Evolutionary conservation across 352 stramenopile species (phyloP).

Genomic region (Phytophthora sojae): DNA sequence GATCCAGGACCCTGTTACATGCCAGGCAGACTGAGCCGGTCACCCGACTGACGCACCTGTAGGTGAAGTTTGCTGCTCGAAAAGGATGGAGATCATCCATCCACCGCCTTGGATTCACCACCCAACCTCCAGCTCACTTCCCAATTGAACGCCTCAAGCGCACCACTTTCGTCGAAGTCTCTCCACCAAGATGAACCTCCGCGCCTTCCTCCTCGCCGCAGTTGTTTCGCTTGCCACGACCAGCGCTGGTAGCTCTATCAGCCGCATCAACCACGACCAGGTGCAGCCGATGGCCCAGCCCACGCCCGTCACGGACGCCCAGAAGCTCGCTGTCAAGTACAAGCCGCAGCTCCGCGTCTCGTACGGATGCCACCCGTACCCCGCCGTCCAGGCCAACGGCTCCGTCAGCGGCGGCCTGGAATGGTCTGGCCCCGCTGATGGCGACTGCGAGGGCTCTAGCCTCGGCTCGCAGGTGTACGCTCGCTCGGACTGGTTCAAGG

Average conservation of each 20-base stretch:
- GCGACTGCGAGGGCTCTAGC: conserved; percentile 30
- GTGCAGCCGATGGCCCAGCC: conserved; percentile 21
- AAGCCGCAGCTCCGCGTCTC: conserved; percentile 33
- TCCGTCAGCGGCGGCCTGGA: conserved; percentile 41
- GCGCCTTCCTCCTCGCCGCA: conserved; percentile 20
- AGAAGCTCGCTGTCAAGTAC: conserved; percentile 24
- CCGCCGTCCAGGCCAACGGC: conserved; percentile 35
- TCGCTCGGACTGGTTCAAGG: conserved; percentile 30
- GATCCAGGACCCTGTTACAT: conserved; percentile 3
- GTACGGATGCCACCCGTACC: conserved; percentile 46
- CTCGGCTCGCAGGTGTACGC: conserved; percentile 39
- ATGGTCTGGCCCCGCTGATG: conserved; percentile 30
- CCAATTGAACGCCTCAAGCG: conserved; percentile 3
- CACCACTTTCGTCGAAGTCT: conserved; percentile 8
- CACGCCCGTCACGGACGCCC: conserved; percentile 7
- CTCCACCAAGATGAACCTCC: conserved; percentile 17
- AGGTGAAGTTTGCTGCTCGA: conserved; percentile 3
- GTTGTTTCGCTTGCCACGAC: conserved; percentile 11
- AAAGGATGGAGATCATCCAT: neutral
- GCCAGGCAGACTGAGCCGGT: neutral
- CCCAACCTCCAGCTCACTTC: conserved; percentile 8
- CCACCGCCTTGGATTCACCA: neutral
- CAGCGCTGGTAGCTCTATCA: conserved; percentile 7
- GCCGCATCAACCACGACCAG: conserved; percentile 34
- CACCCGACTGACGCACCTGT: neutral